phyloP scores from a whole-genome alignment of 1,284 basidiomycete species.

The Trametes sp. region DNA sequence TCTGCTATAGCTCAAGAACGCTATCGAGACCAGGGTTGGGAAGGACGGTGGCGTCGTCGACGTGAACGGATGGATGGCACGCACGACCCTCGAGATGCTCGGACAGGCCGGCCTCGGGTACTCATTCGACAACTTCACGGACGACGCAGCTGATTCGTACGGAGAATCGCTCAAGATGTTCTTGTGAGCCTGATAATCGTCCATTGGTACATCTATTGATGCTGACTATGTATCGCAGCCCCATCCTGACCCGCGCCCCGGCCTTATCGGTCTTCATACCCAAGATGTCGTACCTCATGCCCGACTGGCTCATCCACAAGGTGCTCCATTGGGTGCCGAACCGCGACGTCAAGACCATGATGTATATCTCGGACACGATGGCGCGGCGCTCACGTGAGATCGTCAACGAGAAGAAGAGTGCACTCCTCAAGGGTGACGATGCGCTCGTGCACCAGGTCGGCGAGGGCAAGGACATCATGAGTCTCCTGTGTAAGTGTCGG shows the following conservation, averaged over 20 bases:
- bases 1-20: conserved; percentile 28
- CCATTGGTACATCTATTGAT: neutral
- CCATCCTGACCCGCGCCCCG: neutral
- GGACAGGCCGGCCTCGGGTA: conserved; percentile 49
- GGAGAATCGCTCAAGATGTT: conserved; percentile 35
- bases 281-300: conserved; percentile 11
- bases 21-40: conserved; percentile 15
- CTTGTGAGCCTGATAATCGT: too few relatives aligned
- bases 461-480: conserved; percentile 54
- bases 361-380: conserved; percentile 47
- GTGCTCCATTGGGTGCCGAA: conserved; percentile 12
- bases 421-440: conserved; percentile 34
- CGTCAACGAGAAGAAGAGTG: conserved; percentile 46
- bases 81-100: conserved; percentile 49
- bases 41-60: conserved; percentile 37
- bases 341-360: neutral
- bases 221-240: neutral
- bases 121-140: conserved; percentile 46
- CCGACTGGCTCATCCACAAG: conserved; percentile 8
- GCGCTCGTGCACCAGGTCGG: conserved; percentile 36
- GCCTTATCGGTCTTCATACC: neutral
- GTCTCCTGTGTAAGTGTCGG: conserved; percentile 44
- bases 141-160: conserved; percentile 40
- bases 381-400: conserved; percentile 48
- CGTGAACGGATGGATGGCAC: conserved; percentile 46